A percentile compares a stretch with the other conserved stretches of the same genome.
phyloP scores from a whole-genome alignment of 441 rosid genomes.

The Erodium moschatum region DNA sequence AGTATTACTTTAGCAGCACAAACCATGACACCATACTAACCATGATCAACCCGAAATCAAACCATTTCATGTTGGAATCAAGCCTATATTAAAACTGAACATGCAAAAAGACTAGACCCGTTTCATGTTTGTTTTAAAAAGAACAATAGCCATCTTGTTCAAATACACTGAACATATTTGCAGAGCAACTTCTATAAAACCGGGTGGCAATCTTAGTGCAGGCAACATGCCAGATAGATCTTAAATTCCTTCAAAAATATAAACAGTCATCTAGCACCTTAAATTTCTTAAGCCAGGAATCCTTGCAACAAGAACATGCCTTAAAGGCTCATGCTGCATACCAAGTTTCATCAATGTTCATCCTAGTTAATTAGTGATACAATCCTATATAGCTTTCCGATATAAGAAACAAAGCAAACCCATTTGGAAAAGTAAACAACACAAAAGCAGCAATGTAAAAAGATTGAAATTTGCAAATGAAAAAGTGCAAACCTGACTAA shows the following conservation, averaged over 20 bases:
- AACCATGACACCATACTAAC: neutral
- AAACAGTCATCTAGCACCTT: neutral
- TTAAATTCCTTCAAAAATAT: neutral
- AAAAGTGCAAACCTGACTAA: conserved; percentile 30
- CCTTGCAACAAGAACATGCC: no score
- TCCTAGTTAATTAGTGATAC: neutral
- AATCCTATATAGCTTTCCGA: no score
- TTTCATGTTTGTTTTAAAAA: neutral
- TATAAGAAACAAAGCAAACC: no score
- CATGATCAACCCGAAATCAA: no score
- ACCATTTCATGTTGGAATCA: no score
- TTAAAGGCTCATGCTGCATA: neutral
- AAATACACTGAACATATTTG: no score
- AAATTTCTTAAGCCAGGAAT: neutral
- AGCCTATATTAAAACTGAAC: no score
- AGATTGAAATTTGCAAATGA: neutral
- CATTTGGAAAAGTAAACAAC: neutral
- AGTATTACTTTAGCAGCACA: no score
- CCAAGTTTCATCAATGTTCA: no score
- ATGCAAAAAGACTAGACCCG: no score
- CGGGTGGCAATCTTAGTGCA: no score
- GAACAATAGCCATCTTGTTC: neutral
- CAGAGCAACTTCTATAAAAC: no score
- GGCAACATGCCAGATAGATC: neutral
- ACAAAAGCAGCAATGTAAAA: neutral